A percentile compares a stretch with the other conserved stretches of the same genome.
phyloP scores from a whole-genome alignment of 2,329 filamentous ascomycete genomes.

The Exophiala lecanii-corni region DNA sequence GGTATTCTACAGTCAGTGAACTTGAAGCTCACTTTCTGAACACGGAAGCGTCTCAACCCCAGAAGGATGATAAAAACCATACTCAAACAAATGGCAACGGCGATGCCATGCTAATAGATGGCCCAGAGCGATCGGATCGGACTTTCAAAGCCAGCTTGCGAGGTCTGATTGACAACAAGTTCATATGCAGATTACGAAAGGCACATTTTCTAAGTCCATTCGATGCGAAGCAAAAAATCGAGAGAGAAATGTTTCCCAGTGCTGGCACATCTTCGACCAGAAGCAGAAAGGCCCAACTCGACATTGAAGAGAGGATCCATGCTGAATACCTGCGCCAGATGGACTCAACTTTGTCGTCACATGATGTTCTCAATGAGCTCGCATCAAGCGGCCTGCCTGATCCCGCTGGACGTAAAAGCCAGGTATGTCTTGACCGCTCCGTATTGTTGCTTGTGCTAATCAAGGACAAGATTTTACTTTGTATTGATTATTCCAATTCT shows the following conservation, averaged over 20 bases:
- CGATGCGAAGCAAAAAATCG: slow-evolving; percentile 55
- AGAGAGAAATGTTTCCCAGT: slow-evolving; percentile 51
- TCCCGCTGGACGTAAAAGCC: too few relatives aligned
- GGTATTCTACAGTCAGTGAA: slow-evolving; percentile 60
- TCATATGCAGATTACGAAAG: slow-evolving; percentile 28
- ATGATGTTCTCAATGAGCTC: slow-evolving; percentile 9
- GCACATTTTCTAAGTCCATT: slow-evolving; percentile 51
- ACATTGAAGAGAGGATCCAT: slow-evolving; percentile 55
- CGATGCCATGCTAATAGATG: background rate
- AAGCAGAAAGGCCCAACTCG: slow-evolving; percentile 62
- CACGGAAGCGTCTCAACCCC: background rate
- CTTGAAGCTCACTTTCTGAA: slow-evolving; percentile 32
- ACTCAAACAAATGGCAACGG: slow-evolving; percentile 1
- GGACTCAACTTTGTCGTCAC: slow-evolving; percentile 10
- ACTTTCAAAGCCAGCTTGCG: slow-evolving; percentile 9
- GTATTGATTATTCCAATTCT: slow-evolving; percentile 17
- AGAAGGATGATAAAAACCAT: background rate
- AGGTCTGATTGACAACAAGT: slow-evolving; percentile 13
- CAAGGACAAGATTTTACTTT: slow-evolving; percentile 14
- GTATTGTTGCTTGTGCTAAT: too few relatives aligned
- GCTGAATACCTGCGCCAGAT: slow-evolving; percentile 49
- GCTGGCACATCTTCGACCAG: slow-evolving; percentile 46
- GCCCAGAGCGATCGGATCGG: background rate
- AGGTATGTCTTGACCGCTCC: too few relatives aligned
- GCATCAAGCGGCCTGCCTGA: background rate